These are phyloP conservation scores for Cladophialophora psammophila DNA, from an alignment of 2,329 filamentous ascomycete genomes.

Conservation along the genomic window DNA sequence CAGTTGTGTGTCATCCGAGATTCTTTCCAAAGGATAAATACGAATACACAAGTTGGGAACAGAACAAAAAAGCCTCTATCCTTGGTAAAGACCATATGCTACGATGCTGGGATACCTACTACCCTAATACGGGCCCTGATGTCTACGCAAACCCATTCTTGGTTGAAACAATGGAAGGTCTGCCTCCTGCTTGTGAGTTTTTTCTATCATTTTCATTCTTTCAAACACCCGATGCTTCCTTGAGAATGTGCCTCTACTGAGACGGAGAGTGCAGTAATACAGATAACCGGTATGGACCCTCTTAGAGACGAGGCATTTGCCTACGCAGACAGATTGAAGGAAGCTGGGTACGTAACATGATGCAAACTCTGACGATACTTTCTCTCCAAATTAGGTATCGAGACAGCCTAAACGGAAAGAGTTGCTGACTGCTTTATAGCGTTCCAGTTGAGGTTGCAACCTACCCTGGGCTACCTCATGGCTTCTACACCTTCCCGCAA, in stretches of 20 bases:
- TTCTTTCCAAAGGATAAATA: constrained; percentile 23
- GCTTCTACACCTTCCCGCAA: constrained; percentile 10
- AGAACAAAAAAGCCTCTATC: constrained; percentile 17
- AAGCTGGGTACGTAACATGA: neutral
- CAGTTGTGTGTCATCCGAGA: constrained; percentile 20
- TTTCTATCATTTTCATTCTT: neutral
- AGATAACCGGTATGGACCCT: constrained; percentile 8
- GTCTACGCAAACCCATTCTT: neutral
- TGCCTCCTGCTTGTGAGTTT: neutral
- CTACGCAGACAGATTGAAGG: constrained; percentile 5
- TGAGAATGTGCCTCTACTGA: neutral
- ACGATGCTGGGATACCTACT: constrained; percentile 4
- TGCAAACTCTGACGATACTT: neutral
- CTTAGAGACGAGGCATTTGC: constrained; percentile 8
- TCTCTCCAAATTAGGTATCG: neutral
- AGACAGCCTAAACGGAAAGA: neutral
- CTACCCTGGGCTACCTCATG: constrained; percentile 6
- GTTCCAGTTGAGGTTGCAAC: constrained; percentile 8
- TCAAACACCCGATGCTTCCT: neutral
- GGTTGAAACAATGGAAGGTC: neutral
- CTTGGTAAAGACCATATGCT: constrained; percentile 4
- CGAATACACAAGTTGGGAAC: constrained; percentile 17
- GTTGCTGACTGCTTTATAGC: neutral
- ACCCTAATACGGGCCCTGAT: constrained; percentile 1
- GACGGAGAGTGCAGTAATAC: neutral